Evolutionary conservation across 164 flowering plant genomes (phyloP), one percentile per base, ranked within the genome.

Genomic region (Dillenia suffruticosa): DNA sequence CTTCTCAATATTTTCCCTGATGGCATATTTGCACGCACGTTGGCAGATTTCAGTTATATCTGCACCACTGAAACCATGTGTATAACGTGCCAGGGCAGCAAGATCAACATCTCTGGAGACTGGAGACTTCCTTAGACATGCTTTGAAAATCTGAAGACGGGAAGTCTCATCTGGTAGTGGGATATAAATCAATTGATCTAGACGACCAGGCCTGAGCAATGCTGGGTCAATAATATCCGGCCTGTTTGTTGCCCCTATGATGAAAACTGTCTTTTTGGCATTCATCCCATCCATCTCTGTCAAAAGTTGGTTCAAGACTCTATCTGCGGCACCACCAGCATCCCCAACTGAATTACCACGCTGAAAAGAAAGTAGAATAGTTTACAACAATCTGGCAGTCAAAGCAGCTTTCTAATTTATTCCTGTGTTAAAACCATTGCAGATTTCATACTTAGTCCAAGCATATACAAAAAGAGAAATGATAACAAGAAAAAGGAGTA

Each of bases 201-300:
- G 68, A 59, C 90, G 83, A 44, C 90, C 90, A 15, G 90, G 90
- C 69, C 90, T 72, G 19, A 85, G 85, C 62, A 85, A 57, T 45
- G 87, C 90, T 1, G 90, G 82, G 53, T 85, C 90, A 44, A 85
- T 82, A 24, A 85, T 85, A 56, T 85, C 90, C 1, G 87, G 90
- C 69, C 90, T 77, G 69, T 85, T 85, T 43, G 85, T 85, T 50
- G 90, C 90, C 3, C 87, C 90, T 10, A 85, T 83, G 51, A 83
- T 85, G 47, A 85, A 85, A 49, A 85, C 90, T 5, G 87, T 85
- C 58, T 85, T 85, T 70, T 85, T 85, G 0, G 87, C 90, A 4
- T 71, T 72, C 87, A 85, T 82, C 2, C 87, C 87, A 74, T 85
- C 90, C 90, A 85, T 85, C 67, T 85, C 90, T 9, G 87, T 85